These are phyloP conservation scores for Plasmodium vivax DNA, from an alignment of 169 alveolate genomes.

Conservation along the genomic window DNA sequence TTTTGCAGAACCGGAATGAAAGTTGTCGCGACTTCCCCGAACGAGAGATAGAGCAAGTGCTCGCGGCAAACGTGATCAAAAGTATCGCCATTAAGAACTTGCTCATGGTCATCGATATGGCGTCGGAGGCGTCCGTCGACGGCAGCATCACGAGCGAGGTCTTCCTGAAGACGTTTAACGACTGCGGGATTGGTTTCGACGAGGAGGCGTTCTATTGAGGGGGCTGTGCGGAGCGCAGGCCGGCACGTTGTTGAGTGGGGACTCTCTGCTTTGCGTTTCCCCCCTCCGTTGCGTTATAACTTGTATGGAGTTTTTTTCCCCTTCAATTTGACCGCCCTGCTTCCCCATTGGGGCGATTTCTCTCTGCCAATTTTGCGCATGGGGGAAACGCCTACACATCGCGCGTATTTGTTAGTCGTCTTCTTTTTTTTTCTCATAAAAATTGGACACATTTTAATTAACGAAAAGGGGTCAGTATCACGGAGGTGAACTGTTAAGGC, in stretches of 20 bases:
- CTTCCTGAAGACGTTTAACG: conserved; percentile 44
- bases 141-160: conserved; percentile 37
- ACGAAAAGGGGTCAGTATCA: neutral
- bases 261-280: neutral
- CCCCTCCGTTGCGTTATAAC: neutral
- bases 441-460: neutral
- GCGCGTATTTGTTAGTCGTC: neutral
- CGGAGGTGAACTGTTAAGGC: neutral
- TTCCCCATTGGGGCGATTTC: neutral
- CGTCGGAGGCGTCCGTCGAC: conserved; percentile 47
- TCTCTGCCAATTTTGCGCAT: neutral
- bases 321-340: neutral
- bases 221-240: neutral
- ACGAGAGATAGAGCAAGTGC: conserved; percentile 20
- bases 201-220: conserved; percentile 36
- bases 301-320: neutral
- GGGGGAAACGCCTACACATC: neutral
- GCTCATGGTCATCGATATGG: conserved; percentile 63
- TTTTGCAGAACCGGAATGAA: conserved; percentile 43
- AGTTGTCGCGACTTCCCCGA: conserved; percentile 32
- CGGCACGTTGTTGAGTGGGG: neutral
- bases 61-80: conserved; percentile 30
- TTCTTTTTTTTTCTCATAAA: neutral
- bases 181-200: conserved; percentile 49
- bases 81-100: conserved; percentile 49